phyloP scores from a whole-genome alignment of 495 filamentous ascomycete genomes.

The Parathielavia hyrcaniae region DNA sequence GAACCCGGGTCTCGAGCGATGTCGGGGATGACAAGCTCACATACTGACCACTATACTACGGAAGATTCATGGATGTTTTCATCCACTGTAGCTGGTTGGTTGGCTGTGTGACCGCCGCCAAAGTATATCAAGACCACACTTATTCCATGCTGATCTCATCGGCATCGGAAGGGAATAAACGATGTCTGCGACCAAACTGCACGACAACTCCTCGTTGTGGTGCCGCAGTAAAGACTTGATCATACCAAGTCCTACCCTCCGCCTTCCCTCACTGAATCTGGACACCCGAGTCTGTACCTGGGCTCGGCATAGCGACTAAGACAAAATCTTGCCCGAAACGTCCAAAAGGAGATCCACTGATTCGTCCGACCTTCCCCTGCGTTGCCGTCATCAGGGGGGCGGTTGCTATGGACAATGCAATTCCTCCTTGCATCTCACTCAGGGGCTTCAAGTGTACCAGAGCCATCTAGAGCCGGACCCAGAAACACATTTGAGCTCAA shows the following conservation, averaged over 20 bases:
- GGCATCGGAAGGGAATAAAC: too few species aligned
- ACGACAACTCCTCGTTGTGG: too few species aligned
- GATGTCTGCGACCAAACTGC: too few species aligned
- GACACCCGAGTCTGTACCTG: not conserved
- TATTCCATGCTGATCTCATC: too few species aligned
- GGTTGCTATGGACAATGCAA: not conserved
- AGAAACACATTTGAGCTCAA: too few species aligned
- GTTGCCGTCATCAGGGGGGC: not conserved
- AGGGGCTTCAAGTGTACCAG: too few species aligned
- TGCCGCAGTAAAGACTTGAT: too few species aligned
- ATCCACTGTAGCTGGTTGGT: conserved; percentile 17
- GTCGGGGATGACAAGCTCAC: conserved; percentile 18
- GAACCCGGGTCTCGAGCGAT: conserved; percentile 21
- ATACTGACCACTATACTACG: conserved; percentile 24
- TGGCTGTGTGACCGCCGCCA: not conserved
- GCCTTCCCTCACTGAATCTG: too few species aligned
- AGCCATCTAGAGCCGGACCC: too few species aligned
- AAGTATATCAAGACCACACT: not conserved
- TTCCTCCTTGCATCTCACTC: not conserved
- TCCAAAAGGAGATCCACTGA: not conserved
- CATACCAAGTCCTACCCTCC: too few species aligned
- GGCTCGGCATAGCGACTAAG: conserved; percentile 1
- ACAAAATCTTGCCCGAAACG: not conserved
- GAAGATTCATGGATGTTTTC: conserved; percentile 16
- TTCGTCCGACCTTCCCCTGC: not conserved